Percentiles rank a stretch among this genome's conserved stretches.
Conservation (phyloP, 768 basidiomycete genomes). For the Suillus luteus region DNA sequence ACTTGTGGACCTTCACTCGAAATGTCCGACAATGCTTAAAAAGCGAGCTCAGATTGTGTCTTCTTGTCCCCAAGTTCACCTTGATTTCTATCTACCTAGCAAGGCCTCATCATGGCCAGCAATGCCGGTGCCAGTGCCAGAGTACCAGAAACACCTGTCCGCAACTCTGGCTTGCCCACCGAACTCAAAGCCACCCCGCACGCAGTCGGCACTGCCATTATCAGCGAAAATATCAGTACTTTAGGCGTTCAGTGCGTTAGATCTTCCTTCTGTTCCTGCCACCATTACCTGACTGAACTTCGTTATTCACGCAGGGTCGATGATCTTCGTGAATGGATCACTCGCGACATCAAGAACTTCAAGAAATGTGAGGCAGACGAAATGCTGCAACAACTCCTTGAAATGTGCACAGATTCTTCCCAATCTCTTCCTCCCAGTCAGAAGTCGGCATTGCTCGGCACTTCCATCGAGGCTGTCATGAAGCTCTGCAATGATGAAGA, state of each 20-base stretch:
- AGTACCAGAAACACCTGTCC: neutral
- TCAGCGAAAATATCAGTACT: neutral
- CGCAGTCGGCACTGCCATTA: neutral
- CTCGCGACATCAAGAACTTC: slow-evolving; percentile 3
- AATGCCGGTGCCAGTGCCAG: neutral
- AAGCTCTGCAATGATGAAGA: neutral
- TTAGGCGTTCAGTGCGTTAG: neutral
- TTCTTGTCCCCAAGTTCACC: neutral
- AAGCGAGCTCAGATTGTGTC: neutral
- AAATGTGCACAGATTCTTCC: slow-evolving; percentile 2
- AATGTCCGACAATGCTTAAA: neutral
- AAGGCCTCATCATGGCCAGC: neutral
- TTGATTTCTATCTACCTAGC: neutral
- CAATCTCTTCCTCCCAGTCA: neutral
- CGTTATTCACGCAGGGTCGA: neutral
- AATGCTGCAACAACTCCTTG: slow-evolving; percentile 6
- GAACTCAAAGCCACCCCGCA: slow-evolving; percentile 6
- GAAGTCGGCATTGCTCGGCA: slow-evolving; percentile 1
- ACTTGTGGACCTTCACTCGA: neutral
- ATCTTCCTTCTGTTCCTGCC: neutral
- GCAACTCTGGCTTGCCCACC: neutral
- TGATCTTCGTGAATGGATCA: slow-evolving; percentile 2
- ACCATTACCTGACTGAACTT: neutral
- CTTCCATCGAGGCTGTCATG: slow-evolving; percentile 5
- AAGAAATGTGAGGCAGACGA: neutral